A percentile compares a stretch with the other conserved stretches of the same genome.
Conservation (phyloP, 352 stramenopile genomes). For the Phytophthora parvispora region DNA sequence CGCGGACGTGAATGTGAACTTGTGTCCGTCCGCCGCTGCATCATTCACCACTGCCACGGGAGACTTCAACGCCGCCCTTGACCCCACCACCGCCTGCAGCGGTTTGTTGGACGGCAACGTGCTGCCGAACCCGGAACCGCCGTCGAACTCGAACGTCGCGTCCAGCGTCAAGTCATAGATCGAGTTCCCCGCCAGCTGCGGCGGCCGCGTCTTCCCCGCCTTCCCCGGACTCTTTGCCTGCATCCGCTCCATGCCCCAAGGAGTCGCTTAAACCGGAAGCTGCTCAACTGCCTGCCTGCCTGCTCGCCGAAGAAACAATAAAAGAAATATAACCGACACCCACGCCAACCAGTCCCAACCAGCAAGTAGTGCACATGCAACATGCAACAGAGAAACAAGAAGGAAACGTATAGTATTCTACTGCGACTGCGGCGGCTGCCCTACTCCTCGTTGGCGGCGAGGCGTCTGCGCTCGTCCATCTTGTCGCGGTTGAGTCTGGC, state of each 20-base stretch:
- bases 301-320: conserved; percentile 6
- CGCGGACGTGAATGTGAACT: conserved; percentile 79
- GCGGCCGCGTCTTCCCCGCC: not conserved
- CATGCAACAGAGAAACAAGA: not conserved
- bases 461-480: conserved; percentile 58
- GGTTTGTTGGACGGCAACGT: conserved; percentile 72
- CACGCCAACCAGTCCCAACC: too few species aligned
- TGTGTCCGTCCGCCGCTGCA: conserved; percentile 31
- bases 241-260: conserved; percentile 18
- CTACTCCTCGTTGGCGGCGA: conserved; percentile 31
- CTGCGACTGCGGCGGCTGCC: not conserved
- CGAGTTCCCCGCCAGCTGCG: conserved; percentile 15
- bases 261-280: conserved; percentile 17
- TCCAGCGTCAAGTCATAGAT: conserved; percentile 70
- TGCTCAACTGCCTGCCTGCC: not conserved
- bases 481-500: conserved; percentile 85
- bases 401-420: not conserved
- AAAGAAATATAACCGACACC: not conserved
- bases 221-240: not conserved
- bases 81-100: conserved; percentile 43
- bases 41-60: conserved; percentile 11
- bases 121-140: conserved; percentile 65
- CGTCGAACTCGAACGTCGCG: conserved; percentile 78
- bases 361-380: conserved; percentile 1
- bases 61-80: conserved; percentile 26